Conservation (phyloP, 176 grass and related monocot genomes). For the Alloteropsis semialata region DNA sequence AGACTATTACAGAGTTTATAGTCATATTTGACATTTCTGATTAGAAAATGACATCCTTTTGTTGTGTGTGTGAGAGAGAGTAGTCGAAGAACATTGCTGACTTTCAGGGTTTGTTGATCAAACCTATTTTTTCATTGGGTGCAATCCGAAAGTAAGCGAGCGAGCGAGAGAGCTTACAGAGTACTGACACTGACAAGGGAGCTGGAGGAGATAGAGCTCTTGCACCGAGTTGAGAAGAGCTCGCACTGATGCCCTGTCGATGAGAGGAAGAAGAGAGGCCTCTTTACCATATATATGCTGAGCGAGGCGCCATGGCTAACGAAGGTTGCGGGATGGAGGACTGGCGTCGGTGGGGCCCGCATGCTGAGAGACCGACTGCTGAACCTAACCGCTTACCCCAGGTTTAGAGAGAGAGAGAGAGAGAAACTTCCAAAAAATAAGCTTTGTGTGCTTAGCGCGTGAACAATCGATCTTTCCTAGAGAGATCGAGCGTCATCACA, state of each 20-base stretch:
- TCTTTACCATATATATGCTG: conserved; percentile 29
- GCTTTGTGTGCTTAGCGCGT: conserved; percentile 16
- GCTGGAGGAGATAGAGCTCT: conserved; percentile 6
- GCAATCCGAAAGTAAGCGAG: neutral
- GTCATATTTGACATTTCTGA: neutral
- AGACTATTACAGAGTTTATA: neutral
- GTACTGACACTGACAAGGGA: too few species aligned
- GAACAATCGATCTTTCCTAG: neutral
- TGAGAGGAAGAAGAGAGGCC: conserved; percentile 15
- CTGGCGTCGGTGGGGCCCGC: neutral
- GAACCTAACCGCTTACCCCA: neutral
- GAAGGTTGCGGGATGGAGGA: neutral
- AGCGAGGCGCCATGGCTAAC: neutral
- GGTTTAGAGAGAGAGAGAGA: conserved; percentile 1
- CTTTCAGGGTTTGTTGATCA: conserved; percentile 7
- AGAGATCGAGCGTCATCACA: neutral
- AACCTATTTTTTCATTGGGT: conserved; percentile 2
- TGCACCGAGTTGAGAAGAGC: neutral
- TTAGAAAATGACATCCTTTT: conserved; percentile 1
- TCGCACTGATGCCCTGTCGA: neutral
- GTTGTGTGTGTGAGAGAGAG: neutral
- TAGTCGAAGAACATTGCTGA: neutral
- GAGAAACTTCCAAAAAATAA: conserved; percentile 9
- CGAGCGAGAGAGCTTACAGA: conserved; percentile 16
- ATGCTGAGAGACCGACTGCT: neutral